These are phyloP conservation scores for Daldinia sp. DNA, from an alignment of 2,329 filamentous ascomycete genomes.

Conservation along the genomic window DNA sequence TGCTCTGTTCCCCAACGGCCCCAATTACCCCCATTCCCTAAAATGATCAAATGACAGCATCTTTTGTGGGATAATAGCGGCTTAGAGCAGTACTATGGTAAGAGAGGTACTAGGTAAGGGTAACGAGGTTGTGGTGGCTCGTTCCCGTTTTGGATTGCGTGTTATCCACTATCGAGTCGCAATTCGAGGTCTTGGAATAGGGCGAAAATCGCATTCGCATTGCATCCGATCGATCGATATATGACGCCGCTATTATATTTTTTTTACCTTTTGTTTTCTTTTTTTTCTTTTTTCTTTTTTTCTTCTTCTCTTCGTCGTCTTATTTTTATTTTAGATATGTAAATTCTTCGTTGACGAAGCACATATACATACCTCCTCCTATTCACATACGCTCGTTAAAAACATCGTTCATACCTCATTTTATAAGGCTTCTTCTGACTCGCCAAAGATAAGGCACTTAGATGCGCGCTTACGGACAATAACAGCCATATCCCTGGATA, in stretches of 20 bases:
- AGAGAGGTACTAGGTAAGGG: no score
- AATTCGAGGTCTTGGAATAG: background rate
- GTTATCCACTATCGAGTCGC: constrained; percentile 2
- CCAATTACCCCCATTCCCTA: no score
- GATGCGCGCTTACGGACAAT: background rate
- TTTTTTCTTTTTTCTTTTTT: background rate
- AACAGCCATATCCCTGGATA: constrained; percentile 9
- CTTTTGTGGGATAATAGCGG: background rate
- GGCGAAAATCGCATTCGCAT: constrained; percentile 7
- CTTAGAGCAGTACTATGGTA: no score
- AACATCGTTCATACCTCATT: background rate
- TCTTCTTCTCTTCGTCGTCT: background rate
- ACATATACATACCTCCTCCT: background rate
- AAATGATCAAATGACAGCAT: constrained; percentile 20
- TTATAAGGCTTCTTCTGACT: constrained; percentile 10
- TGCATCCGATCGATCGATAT: constrained; percentile 3
- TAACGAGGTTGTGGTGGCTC: background rate
- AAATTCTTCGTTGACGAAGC: constrained; percentile 31
- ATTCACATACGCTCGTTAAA: background rate
- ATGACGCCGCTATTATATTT: background rate
- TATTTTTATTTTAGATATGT: background rate
- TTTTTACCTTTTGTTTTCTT: background rate
- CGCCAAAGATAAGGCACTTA: constrained; percentile 5
- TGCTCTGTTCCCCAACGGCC: background rate
- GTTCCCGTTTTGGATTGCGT: background rate